These are phyloP conservation scores for Cryptosporidium sp. DNA, from an alignment of 169 alveolate species.

Conservation along the genomic window DNA sequence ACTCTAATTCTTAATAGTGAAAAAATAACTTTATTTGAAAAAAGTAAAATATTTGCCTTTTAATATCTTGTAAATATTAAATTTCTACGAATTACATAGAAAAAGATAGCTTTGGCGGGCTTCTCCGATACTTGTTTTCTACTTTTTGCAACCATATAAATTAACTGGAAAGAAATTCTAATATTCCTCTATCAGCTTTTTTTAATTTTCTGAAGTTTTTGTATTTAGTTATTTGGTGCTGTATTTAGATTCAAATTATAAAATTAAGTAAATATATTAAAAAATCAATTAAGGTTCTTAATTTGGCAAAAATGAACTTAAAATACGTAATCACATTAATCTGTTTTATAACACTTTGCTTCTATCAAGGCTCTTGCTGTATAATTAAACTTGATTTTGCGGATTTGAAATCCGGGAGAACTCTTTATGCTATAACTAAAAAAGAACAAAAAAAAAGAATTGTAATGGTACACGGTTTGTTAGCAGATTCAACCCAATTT, in stretches of 20 bases:
- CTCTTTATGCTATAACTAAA: background rate
- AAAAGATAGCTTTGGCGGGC: background rate
- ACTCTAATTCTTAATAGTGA: too few species aligned
- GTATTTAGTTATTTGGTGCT: background rate
- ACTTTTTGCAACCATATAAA: background rate
- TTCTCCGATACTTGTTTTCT: background rate
- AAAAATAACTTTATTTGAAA: too few species aligned
- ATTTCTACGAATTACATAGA: too few species aligned
- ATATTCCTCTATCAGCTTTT: background rate
- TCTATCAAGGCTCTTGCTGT: background rate
- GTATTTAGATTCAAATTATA: background rate
- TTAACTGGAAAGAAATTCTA: too few species aligned
- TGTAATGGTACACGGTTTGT: slow-evolving; percentile 29
- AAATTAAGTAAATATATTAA: too few species aligned
- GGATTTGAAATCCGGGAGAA: slow-evolving; percentile 24
- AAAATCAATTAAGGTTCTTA: background rate
- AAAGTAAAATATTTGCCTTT: too few species aligned
- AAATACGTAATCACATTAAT: background rate
- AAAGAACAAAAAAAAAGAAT: background rate
- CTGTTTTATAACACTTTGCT: background rate
- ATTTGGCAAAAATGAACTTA: background rate
- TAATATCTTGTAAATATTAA: too few species aligned
- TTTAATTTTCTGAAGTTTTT: too few species aligned
- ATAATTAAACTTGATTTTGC: background rate
- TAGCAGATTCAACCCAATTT: background rate